Conservation (phyloP, 768 basidiomycete species). For the Tylopilus intermedius region DNA sequence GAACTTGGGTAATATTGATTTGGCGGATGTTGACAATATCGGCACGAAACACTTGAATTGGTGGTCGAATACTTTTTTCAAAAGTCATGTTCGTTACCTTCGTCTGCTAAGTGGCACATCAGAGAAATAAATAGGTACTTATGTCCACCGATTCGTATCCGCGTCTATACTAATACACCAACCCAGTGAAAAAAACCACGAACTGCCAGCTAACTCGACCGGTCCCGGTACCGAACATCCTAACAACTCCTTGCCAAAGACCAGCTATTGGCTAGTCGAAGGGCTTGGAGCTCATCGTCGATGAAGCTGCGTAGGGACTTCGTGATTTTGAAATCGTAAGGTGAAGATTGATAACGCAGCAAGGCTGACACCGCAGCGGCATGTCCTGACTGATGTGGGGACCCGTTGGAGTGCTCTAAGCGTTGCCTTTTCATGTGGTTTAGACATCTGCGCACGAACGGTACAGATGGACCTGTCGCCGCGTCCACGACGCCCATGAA, state of each 20-base stretch:
- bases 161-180: neutral
- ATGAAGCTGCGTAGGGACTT: constrained; percentile 46
- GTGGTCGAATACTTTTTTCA: neutral
- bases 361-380: constrained; percentile 43
- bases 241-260: constrained; percentile 39
- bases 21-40: constrained; percentile 4
- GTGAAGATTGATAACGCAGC: constrained; percentile 51
- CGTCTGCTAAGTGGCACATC: neutral
- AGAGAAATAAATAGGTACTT: neutral
- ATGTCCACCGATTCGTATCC: neutral
- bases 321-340: constrained; percentile 46
- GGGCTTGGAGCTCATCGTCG: constrained; percentile 38
- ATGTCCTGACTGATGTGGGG: neutral
- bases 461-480: constrained; percentile 59
- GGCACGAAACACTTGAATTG: constrained; percentile 4
- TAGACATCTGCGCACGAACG: constrained; percentile 61
- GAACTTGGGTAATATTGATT: constrained; percentile 25
- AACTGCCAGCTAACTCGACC: neutral
- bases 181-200: neutral
- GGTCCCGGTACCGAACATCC: constrained; percentile 40
- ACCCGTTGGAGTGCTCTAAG: constrained; percentile 43
- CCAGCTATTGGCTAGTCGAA: constrained; percentile 39
- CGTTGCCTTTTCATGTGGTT: constrained; percentile 54
- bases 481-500: constrained; percentile 42
- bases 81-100: neutral